These are phyloP conservation scores for Sclerotinia subarctica DNA, from an alignment of 2,329 filamentous ascomycete genomes.

Conservation along the genomic window DNA sequence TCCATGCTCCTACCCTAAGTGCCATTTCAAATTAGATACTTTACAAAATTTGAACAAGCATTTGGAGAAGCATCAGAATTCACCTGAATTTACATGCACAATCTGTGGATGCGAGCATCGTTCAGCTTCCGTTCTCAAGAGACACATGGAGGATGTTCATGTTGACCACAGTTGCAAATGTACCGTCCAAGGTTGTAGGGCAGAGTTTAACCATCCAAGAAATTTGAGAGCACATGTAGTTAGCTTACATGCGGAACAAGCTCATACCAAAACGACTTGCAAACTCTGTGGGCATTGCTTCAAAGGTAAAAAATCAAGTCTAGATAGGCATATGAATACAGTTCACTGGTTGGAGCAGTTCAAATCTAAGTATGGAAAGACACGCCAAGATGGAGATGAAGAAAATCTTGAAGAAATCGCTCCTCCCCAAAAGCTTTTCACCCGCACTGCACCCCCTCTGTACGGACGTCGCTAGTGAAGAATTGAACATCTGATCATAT, in stretches of 20 bases:
- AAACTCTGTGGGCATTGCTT: background rate
- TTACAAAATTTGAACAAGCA: background rate
- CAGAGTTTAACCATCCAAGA: accelerated
- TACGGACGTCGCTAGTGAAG: too few relatives aligned
- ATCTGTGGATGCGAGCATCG: background rate
- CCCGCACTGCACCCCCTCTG: accelerated
- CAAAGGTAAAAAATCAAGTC: accelerated
- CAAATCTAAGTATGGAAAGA: background rate
- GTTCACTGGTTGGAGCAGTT: background rate
- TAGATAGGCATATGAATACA: background rate
- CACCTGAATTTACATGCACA: background rate
- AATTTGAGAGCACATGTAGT: background rate
- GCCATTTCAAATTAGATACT: background rate
- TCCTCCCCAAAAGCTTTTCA: background rate
- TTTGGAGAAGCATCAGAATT: background rate
- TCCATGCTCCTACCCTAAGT: background rate
- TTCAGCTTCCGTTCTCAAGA: accelerated
- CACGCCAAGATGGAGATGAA: background rate
- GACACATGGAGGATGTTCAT: background rate
- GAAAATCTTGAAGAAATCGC: background rate
- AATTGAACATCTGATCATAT: too few relatives aligned
- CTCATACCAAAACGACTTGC: background rate
- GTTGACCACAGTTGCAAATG: background rate
- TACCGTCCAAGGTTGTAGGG: background rate
- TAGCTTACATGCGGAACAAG: accelerated